Conservation (phyloP, 2,329 filamentous ascomycete genomes). For the Aspergillus texensis region DNA sequence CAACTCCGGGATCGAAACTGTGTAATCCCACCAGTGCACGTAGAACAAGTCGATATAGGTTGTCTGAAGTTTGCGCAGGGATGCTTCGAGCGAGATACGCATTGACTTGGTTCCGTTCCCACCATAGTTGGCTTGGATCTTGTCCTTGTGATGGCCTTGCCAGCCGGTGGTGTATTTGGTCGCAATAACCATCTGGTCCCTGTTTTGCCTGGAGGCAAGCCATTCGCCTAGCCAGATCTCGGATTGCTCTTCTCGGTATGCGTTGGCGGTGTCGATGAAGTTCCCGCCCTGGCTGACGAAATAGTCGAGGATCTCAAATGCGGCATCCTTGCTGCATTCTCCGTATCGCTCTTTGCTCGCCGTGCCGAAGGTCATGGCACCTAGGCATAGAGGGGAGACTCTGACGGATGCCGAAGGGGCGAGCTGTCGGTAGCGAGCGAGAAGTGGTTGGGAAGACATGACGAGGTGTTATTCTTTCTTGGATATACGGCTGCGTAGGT, state of each 20-base stretch:
- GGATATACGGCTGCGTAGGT: neutral
- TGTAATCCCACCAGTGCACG: constrained; percentile 62
- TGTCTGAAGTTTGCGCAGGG: constrained; percentile 37
- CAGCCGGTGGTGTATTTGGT: constrained; percentile 62
- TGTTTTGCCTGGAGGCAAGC: constrained; percentile 63
- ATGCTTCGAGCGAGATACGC: constrained; percentile 28
- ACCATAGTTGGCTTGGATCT: constrained; percentile 44
- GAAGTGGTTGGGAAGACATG: constrained; percentile 10
- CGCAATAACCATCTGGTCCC: constrained; percentile 70
- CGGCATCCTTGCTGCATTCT: constrained; percentile 61
- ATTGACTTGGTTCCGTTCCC: constrained; percentile 40
- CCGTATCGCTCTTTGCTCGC: constrained; percentile 59
- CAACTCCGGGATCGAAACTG: constrained; percentile 65
- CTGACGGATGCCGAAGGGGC: constrained; percentile 65
- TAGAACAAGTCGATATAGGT: constrained; percentile 43
- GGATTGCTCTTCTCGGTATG: constrained; percentile 65
- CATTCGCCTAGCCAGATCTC: constrained; percentile 70
- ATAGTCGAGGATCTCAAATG: constrained; percentile 66
- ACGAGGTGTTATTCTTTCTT: neutral
- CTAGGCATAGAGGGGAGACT: constrained; percentile 60
- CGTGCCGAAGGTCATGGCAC: constrained; percentile 38
- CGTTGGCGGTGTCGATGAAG: constrained; percentile 71
- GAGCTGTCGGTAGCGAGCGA: constrained; percentile 66
- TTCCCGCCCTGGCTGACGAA: constrained; percentile 68
- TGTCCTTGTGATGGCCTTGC: constrained; percentile 16